These are phyloP conservation scores for Gracilaria caudata DNA, from an alignment of 23 red algal species.

Conservation along the genomic window DNA sequence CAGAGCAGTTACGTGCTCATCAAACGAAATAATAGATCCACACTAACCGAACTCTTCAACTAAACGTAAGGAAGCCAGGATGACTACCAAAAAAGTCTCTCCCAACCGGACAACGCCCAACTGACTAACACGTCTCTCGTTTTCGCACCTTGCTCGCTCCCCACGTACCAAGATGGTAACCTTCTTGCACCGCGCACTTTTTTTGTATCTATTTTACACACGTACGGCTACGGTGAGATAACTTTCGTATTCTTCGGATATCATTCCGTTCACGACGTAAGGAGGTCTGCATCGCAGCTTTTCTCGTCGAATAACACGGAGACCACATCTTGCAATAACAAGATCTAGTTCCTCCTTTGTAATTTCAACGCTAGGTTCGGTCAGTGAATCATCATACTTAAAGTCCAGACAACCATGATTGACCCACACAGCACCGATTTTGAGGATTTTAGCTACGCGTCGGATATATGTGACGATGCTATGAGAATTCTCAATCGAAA, in stretches of 20 bases:
- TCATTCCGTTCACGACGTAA: constrained; percentile 57
- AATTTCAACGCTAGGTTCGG: constrained; percentile 64
- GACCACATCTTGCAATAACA: constrained; percentile 47
- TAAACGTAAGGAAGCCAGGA: neutral
- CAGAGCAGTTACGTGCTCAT: neutral
- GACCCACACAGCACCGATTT: constrained; percentile 67
- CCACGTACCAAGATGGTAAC: neutral
- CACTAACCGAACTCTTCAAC: too few species aligned
- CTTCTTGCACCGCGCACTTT: neutral
- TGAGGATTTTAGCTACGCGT: constrained; percentile 56
- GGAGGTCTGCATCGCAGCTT: constrained; percentile 53
- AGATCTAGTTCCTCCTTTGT: constrained; percentile 66
- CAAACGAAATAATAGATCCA: neutral
- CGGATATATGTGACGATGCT: constrained; percentile 71
- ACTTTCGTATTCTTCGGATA: constrained; percentile 50
- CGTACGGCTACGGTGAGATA: constrained; percentile 46
- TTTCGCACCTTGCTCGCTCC: neutral
- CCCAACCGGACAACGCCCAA: neutral
- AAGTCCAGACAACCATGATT: constrained; percentile 64
- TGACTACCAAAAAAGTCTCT: neutral
- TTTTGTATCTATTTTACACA: constrained; percentile 19
- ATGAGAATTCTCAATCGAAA: constrained; percentile 77
- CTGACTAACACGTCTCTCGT: neutral
- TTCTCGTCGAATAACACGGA: constrained; percentile 66
- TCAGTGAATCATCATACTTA: constrained; percentile 59